Percentiles rank a stretch among this genome's conserved stretches.
Conservation (phyloP, 139 green algal species). For the Coelastrella sp. region DNA sequence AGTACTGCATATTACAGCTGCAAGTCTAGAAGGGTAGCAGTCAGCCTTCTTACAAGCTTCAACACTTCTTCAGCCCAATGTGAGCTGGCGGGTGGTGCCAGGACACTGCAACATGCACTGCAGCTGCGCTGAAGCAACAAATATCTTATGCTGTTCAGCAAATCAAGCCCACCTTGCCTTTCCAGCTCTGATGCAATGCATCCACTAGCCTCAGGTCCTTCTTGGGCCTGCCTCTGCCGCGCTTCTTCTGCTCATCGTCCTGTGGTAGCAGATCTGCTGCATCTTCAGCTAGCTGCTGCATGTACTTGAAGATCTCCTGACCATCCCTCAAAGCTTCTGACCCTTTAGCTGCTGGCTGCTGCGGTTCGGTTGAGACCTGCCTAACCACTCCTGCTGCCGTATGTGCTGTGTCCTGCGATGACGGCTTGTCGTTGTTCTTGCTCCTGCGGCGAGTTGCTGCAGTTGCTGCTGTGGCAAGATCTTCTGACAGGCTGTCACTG, state of each 20-base stretch:
- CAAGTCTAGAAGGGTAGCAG: too few species aligned
- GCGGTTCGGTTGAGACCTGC: background rate
- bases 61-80: too few species aligned
- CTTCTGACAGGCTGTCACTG: background rate
- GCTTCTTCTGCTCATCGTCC: conserved; percentile 34
- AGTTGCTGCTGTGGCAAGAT: background rate
- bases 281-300: conserved; percentile 40
- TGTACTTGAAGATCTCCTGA: conserved; percentile 38
- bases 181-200: conserved; percentile 40
- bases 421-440: background rate
- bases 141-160: too few species aligned
- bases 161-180: conserved; percentile 26
- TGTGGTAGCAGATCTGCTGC: conserved; percentile 42
- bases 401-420: background rate
- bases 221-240: conserved; percentile 34
- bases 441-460: background rate
- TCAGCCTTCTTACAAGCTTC: too few species aligned
- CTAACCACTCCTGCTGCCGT: background rate
- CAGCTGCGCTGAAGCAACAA: too few species aligned
- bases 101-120: too few species aligned
- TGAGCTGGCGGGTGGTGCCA: too few species aligned
- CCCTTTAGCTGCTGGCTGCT: background rate
- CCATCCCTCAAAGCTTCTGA: background rate
- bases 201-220: conserved; percentile 40
- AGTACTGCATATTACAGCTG: too few species aligned